Conservation (phyloP, 2,329 filamentous ascomycete genomes). For the Magnaporthiopsis incrustans region DNA sequence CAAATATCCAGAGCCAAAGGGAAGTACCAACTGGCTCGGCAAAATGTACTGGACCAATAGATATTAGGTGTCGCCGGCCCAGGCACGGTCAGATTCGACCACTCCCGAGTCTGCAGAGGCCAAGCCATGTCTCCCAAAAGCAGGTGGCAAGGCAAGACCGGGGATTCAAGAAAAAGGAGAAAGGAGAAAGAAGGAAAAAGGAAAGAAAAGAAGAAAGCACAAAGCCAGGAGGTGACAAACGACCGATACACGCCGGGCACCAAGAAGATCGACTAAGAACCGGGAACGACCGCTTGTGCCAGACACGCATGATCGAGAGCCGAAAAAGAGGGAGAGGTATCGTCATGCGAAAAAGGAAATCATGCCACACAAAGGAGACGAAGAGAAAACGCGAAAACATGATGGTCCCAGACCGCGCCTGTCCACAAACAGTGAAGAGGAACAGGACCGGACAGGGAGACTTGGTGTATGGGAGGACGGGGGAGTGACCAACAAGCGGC, state of each 20-base stretch:
- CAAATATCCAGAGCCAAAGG: neutral
- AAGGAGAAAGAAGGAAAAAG: slow-evolving; percentile 22
- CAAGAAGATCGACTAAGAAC: slow-evolving; percentile 10
- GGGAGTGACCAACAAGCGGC: neutral
- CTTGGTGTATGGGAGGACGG: too few species aligned
- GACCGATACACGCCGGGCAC: neutral
- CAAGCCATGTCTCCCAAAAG: neutral
- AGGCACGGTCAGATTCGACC: neutral
- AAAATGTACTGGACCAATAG: slow-evolving; percentile 10
- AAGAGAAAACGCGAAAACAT: too few species aligned
- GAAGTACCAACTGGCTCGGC: neutral
- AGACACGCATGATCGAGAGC: slow-evolving; percentile 51
- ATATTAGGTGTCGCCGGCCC: slow-evolving; percentile 17
- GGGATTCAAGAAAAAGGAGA: slow-evolving; percentile 22
- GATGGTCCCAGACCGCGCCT: too few species aligned
- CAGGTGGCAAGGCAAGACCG: slow-evolving; percentile 1
- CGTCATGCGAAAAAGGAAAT: slow-evolving; percentile 36
- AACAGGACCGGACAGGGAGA: too few species aligned
- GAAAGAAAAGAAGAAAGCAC: slow-evolving; percentile 22
- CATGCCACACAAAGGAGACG: neutral
- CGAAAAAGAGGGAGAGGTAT: slow-evolving; percentile 30
- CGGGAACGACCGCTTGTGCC: slow-evolving; percentile 47
- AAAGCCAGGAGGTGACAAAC: slow-evolving; percentile 17
- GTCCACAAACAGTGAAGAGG: too few species aligned
- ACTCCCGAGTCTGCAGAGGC: neutral